These are phyloP conservation scores for Kwoniella botswanensis DNA, from an alignment of 768 basidiomycete genomes.

Conservation along the genomic window DNA sequence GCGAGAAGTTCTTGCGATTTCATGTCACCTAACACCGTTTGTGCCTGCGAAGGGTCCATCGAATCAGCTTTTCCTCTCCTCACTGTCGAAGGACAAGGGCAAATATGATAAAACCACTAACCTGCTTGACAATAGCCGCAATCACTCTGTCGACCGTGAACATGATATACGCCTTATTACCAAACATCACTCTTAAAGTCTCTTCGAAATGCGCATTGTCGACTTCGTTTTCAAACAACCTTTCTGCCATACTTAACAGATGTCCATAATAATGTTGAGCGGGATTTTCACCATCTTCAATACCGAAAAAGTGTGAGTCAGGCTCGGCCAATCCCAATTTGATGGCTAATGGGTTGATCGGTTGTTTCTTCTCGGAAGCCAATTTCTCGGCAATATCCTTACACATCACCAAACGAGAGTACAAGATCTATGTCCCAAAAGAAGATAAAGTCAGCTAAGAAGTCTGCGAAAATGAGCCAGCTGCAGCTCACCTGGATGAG, in stretches of 20 bases:
- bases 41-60: conserved; percentile 66
- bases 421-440: conserved; percentile 69
- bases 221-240: conserved; percentile 88
- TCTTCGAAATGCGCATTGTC: conserved; percentile 94
- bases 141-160: conserved; percentile 95
- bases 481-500: conserved; percentile 75
- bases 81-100: conserved; percentile 23
- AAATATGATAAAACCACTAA: conserved; percentile 66
- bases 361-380: conserved; percentile 62
- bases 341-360: conserved; percentile 72
- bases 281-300: conserved; percentile 58
- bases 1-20: conserved; percentile 85
- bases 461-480: neutral
- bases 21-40: conserved; percentile 79
- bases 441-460: conserved; percentile 15
- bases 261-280: conserved; percentile 82
- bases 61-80: conserved; percentile 23
- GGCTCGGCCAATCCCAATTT: conserved; percentile 81
- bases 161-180: conserved; percentile 77
- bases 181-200: conserved; percentile 78
- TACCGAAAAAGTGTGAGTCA: conserved; percentile 49
- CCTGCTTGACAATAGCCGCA: conserved; percentile 88
- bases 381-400: conserved; percentile 77
- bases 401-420: conserved; percentile 82
- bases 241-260: conserved; percentile 86